Conservation (phyloP, 805 yeast species). For the Candida michaelii region DNA sequence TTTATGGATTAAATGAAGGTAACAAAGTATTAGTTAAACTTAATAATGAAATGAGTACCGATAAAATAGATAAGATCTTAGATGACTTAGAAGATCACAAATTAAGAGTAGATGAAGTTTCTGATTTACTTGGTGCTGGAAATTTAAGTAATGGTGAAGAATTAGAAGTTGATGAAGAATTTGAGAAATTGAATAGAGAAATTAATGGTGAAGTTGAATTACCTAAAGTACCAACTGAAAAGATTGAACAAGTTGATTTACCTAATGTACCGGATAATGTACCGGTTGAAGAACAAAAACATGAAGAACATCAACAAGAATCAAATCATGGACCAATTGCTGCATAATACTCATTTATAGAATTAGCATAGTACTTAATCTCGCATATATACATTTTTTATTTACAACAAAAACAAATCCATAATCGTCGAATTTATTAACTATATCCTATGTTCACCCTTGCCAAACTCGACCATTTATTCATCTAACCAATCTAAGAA, state of each 20-base stretch:
- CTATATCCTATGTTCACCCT: too few relatives aligned
- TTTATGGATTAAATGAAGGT: conserved; percentile 79
- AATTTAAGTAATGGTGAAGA: conserved; percentile 48
- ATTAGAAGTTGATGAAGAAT: conserved; percentile 65
- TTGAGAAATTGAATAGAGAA: conserved; percentile 51
- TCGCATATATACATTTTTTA: conserved; percentile 3
- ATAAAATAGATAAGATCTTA: conserved; percentile 75
- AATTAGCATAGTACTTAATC: neutral
- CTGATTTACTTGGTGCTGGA: conserved; percentile 49
- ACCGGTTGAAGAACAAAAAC: too few relatives aligned
- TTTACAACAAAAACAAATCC: too few relatives aligned
- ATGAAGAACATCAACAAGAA: neutral
- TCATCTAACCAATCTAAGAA: conserved; percentile 81
- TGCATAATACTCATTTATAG: conserved; percentile 1
- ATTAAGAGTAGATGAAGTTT: conserved; percentile 72
- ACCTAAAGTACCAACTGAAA: conserved; percentile 7
- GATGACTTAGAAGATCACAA: conserved; percentile 84
- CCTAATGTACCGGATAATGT: conserved; percentile 10
- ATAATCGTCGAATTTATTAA: too few relatives aligned
- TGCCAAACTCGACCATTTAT: conserved; percentile 6
- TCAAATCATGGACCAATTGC: conserved; percentile 4
- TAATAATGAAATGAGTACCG: conserved; percentile 75
- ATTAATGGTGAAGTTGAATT: conserved; percentile 18
- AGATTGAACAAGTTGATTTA: conserved; percentile 2
- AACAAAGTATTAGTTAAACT: conserved; percentile 71